phyloP scores from a whole-genome alignment of 2,329 filamentous ascomycete species.

The Paecilomyces formosus region DNA sequence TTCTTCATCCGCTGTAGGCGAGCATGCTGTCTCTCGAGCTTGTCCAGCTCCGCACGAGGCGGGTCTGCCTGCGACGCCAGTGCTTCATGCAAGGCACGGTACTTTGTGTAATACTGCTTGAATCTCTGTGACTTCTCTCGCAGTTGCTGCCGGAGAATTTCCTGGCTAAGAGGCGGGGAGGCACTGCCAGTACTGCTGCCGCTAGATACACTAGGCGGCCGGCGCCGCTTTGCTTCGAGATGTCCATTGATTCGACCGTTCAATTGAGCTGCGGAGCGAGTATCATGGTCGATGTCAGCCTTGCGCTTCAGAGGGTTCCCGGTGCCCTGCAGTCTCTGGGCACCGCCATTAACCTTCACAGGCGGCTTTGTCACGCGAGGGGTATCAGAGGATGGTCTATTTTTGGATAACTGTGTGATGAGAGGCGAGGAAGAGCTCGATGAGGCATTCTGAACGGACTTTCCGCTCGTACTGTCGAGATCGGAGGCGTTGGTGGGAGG shows the following conservation, averaged over 20 bases:
- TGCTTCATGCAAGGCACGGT: conserved; percentile 48
- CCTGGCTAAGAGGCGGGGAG: conserved; percentile 30
- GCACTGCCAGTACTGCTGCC: conserved; percentile 35
- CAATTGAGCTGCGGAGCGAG: conserved; percentile 9
- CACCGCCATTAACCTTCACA: conserved; percentile 17
- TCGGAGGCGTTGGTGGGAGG: conserved; percentile 56
- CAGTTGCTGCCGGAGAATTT: conserved; percentile 29
- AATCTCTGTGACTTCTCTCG: conserved; percentile 41
- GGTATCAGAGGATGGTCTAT: conserved; percentile 13
- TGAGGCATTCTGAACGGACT: conserved; percentile 34
- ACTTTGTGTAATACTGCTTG: conserved; percentile 52
- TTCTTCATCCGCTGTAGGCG: conserved; percentile 50
- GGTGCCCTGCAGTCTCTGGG: conserved; percentile 16
- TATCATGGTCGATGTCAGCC: conserved; percentile 24
- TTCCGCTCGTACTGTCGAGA: conserved; percentile 38
- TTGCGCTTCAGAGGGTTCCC: conserved; percentile 35
- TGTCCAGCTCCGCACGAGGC: conserved; percentile 44
- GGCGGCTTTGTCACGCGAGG: conserved; percentile 13
- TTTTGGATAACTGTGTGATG: conserved; percentile 29
- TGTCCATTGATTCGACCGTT: conserved; percentile 23
- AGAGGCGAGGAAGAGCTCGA: conserved; percentile 41
- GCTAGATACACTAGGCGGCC: conserved; percentile 29
- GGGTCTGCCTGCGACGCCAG: conserved; percentile 33
- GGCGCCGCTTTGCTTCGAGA: conserved; percentile 37
- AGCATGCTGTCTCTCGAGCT: conserved; percentile 47